Evolutionary conservation across 352 stramenopile genomes (phyloP), one percentile per base, ranked within the genome.

Genomic region (Phytophthora capsici): DNA sequence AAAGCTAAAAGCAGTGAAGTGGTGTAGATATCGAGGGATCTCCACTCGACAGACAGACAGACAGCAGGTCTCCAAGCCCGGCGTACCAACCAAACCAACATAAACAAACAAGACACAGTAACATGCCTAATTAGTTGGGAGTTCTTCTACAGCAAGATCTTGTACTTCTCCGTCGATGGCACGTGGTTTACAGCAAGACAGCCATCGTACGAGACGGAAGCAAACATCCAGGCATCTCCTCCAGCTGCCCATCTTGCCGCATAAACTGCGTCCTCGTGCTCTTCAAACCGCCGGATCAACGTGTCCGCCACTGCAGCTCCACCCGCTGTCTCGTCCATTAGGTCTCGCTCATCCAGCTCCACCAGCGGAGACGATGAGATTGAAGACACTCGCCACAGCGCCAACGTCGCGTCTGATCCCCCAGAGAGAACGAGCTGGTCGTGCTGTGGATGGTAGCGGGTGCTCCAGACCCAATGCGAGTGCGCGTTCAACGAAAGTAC

Each of bases 131-230:
- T 54, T 60, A 23, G 52, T 55, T 90, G 34, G n/a, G 23, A 52
- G 20, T 47, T 48, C n/a, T 61, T 22, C 20, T 67, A 99, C 22
- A 99, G 70, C 57, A 99, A 79, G 75, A 99, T 99, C 68, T 99
- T 99, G 80, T 99, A 99, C 73, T 99, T 99, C 77, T 99, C 98
- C 6, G 98, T 98, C 14, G 94, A 98, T 28, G 97, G 97, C 28
- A 99, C 98, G 66, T 98, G 88, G 78, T 99, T 96, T 14, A 99
- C 72, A 26, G 96, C 88, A 36, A 99, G 80, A 37, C 92, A 88
- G 7, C 98, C 98, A 75, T 99, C 96, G 75, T 96, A 98, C 25
- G 92, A 98, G 12, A 99, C 73, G 2, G 94, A 98, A 25, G 88
- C 89, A 66, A 99, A 98, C 48, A 98, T 80, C 97, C 97, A 99